Percentiles rank a stretch among this genome's conserved stretches.
Evolutionary conservation across 108 stramenopile species (phyloP).

Genomic region (Cyclotella choctawhatcheeana): DNA sequence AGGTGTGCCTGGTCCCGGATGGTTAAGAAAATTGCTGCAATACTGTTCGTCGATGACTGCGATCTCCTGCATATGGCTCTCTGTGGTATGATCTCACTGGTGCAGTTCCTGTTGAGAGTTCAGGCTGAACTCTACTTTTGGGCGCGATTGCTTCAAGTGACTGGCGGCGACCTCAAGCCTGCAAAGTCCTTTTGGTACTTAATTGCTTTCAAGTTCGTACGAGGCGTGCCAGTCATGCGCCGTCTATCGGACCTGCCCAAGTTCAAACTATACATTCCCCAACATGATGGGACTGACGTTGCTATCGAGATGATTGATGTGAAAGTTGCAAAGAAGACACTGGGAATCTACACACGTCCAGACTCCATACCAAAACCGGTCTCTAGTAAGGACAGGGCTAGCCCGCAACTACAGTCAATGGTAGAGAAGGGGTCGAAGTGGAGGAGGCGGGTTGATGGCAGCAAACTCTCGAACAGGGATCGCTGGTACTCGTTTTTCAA

Average conservation of each 20-base stretch:
- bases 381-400: background rate
- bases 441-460: background rate
- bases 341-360: background rate
- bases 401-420: background rate
- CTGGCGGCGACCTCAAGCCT: conserved; percentile 8
- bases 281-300: background rate
- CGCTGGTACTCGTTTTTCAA: background rate
- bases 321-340: background rate
- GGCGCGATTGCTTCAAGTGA: conserved; percentile 2
- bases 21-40: background rate
- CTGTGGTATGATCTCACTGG: background rate
- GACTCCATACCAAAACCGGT: background rate
- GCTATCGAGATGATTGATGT: background rate
- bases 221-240: background rate
- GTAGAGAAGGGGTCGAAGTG: background rate
- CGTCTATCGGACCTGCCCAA: background rate
- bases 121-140: conserved; percentile 1
- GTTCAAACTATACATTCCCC: background rate
- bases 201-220: background rate
- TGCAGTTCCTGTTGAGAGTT: background rate
- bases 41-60: conserved; percentile 11
- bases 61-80: background rate
- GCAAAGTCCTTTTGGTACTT: conserved; percentile 18
- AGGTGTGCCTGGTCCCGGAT: background rate
- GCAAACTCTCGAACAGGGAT: background rate